phyloP scores from a whole-genome alignment of 495 filamentous ascomycete genomes.

The Cairneyella variabilis region DNA sequence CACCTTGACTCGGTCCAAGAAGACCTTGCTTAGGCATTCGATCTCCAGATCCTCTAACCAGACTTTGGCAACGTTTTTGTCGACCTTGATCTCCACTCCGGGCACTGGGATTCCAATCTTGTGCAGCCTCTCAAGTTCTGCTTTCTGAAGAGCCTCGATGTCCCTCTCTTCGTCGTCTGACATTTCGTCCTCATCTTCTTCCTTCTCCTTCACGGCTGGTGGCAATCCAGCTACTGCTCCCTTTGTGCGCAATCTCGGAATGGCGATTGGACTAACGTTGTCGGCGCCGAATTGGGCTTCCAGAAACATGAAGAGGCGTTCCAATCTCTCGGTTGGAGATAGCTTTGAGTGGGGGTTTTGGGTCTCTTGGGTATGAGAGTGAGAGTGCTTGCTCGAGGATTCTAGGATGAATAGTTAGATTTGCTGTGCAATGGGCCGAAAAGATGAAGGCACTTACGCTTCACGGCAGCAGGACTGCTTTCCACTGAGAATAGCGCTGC shows the following conservation, averaged over 20 bases:
- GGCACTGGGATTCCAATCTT: slow-evolving; percentile 82
- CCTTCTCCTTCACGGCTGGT: slow-evolving; percentile 25
- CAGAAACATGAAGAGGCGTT: slow-evolving; percentile 88
- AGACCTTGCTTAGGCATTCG: slow-evolving; percentile 69
- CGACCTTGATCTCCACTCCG: slow-evolving; percentile 80
- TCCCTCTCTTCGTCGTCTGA: slow-evolving; percentile 24
- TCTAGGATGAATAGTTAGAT: slow-evolving; percentile 28
- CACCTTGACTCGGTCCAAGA: slow-evolving; percentile 76
- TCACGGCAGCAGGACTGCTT: slow-evolving; percentile 90
- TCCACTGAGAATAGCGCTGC: slow-evolving; percentile 86
- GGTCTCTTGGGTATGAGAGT: slow-evolving; percentile 48
- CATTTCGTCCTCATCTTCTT: slow-evolving; percentile 31
- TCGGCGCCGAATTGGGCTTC: slow-evolving; percentile 91
- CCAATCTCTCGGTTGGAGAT: slow-evolving; percentile 68
- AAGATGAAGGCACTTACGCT: slow-evolving; percentile 56
- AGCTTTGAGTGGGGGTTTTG: slow-evolving; percentile 70
- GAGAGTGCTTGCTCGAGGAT: slow-evolving; percentile 51
- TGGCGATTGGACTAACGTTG: slow-evolving; percentile 66
- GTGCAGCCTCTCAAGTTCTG: slow-evolving; percentile 66
- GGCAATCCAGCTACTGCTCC: slow-evolving; percentile 9
- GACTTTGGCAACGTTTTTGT: slow-evolving; percentile 80
- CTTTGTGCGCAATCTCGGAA: slow-evolving; percentile 49
- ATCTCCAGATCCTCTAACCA: slow-evolving; percentile 91
- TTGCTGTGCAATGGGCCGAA: neutral
- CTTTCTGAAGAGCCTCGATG: slow-evolving; percentile 49